Conservation (phyloP, 345 rosid species). For the Eucalyptus pauciflora region DNA sequence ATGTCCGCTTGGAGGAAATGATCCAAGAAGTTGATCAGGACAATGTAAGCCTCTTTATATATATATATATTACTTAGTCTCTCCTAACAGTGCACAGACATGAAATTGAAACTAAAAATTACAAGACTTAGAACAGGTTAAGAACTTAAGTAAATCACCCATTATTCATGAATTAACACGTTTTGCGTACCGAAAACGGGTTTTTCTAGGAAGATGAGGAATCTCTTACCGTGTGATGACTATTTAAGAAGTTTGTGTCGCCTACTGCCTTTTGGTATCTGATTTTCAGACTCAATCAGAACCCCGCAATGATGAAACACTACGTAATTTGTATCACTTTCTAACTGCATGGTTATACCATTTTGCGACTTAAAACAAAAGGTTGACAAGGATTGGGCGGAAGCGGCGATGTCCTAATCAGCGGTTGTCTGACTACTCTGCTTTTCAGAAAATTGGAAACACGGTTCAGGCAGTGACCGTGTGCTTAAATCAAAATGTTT, state of each 20-base stretch:
- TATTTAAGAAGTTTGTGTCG: not conserved
- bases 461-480: not conserved
- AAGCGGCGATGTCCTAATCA: not conserved
- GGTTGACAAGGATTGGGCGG: not conserved
- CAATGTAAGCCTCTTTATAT: conserved; percentile 30
- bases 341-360: not conserved
- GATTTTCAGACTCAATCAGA: not conserved
- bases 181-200: not conserved
- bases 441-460: not conserved
- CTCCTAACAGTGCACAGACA: not conserved
- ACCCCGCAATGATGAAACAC: not conserved
- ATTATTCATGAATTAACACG: not conserved
- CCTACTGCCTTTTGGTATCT: not conserved
- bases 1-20: conserved; percentile 38
- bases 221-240: not conserved
- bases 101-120: not conserved
- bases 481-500: not conserved
- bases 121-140: not conserved
- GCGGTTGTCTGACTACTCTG: not conserved
- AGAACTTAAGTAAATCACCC: not conserved
- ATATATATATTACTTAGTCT: not conserved
- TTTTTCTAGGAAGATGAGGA: not conserved
- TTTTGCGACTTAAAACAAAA: not conserved
- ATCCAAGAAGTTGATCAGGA: conserved; percentile 60
- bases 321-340: not conserved